Evolutionary conservation across 2,329 filamentous ascomycete genomes (phyloP), one percentile per base, ranked within the genome.

Genomic region (Diaporthe sp.): DNA sequence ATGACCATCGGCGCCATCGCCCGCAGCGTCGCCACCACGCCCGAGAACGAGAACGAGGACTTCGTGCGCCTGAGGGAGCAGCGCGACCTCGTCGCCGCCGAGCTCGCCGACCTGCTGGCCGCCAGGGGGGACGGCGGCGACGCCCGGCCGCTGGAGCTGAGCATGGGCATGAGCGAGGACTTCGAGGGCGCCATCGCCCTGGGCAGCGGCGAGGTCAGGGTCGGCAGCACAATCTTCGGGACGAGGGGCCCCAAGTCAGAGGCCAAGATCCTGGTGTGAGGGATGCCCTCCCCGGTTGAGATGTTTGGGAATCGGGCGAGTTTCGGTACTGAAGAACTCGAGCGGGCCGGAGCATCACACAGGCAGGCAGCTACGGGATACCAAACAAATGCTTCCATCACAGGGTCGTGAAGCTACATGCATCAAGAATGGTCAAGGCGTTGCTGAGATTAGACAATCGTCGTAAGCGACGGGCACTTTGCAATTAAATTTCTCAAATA

Each of bases 1-100:
- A 99, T 99, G 97, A 99, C 97, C 2, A 98, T 99, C 81, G 97
- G 97, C 1, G 95, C 96, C 25, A 98, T 98, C 83, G 96, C 95
- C 67, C 87, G 96, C 77, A 97, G 94, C 79, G 90, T 91, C 80
- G 94, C 91, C 22, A 92, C 92, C 3, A 94, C 92, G 2, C 86
- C 89, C 0, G 95, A 94, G 79, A 93, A 88, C n/a, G 93, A 96
- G 85, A 98, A 98, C 83, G 95, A 97, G 83, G 97, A 99, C 84
- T 98, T 98, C 82, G 83, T 92, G 6, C 82, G 86, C 6, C 84
- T 99, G 81, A 87, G 86, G 69, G 89, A 93, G 80, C 92, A 94
- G 82, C 88, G 94, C 74, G 94, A 97, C 82, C 84, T 90, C 19
- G 91, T 98, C 2, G 90, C 88, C 3, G 81, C 85, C 81, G 93